Evolutionary conservation across 225 moss, liverwort and hornwort species (phyloP), one percentile per base, ranked within the genome.

Genomic region (Rhytidiadelphus loreus): DNA sequence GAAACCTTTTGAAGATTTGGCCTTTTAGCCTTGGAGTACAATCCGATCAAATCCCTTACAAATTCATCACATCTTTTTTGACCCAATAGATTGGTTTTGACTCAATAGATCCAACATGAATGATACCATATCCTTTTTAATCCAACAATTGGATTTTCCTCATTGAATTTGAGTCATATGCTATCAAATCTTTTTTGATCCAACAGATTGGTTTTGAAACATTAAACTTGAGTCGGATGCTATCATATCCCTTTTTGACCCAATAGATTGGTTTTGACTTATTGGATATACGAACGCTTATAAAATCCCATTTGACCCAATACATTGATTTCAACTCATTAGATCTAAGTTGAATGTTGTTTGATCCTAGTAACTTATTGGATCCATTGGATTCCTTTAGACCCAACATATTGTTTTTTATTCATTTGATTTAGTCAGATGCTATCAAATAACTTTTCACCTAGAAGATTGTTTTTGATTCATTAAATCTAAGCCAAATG

Each of bases 101-200:
- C 13, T 50, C 50, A 50, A 13, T 50, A 50, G 6, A 20, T 48
- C 7, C 1, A 1, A 46, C 1, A 2, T 1, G 7, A 7, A 32
- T 19, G 74, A 19, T 7, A 11, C 9, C 0, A 2, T 0, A 78
- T 16, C 1, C 7, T 11, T 55, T 56, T 16, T 56, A 3, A 78
- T 5, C 11, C 11, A 24, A 23, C 4, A 0, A 77, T n/a, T n/a
- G 1, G 0, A 16, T n/a, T 56, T 25, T 4, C 56, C 2, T 50
- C 7, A 32, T 19, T 21, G 2, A 2, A 33, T 52, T 1, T 1
- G 0, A 13, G 1, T 1, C 0, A 2, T 0, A 74, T 74, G 48
- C 7, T 6, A 30, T 46, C 0, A 0, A 2, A 11, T 17, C 9
- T 6, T 0, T 65, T 64, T 60, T 28, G 13, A 59, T 4, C 25